Conservation (phyloP, 2,329 filamentous ascomycete species). For the Clarireedia sp. region DNA sequence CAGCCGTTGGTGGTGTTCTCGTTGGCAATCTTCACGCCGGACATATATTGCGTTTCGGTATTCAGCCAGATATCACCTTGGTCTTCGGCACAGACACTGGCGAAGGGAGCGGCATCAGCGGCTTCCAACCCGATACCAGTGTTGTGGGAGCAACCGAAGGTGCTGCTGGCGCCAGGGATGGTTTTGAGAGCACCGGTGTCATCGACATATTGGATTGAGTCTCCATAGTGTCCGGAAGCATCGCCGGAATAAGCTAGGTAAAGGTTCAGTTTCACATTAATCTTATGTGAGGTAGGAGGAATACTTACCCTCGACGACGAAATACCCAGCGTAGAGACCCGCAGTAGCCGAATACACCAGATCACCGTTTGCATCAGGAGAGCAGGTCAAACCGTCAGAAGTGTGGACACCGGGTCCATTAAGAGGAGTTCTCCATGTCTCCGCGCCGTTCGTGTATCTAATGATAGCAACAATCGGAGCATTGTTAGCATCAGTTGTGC, state of each 20-base stretch:
- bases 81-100: conserved; percentile 41
- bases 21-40: conserved; percentile 52
- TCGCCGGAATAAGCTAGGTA: conserved; percentile 40
- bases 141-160: conserved; percentile 57
- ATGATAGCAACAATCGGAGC: conserved; percentile 50
- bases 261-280: not conserved
- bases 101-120: conserved; percentile 41
- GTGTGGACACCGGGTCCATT: conserved; percentile 47
- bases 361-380: conserved; percentile 55
- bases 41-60: conserved; percentile 50
- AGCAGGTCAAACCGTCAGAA: conserved; percentile 34
- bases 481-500: conserved; percentile 38
- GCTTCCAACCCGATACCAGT: conserved; percentile 56
- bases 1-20: conserved; percentile 54
- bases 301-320: conserved; percentile 44
- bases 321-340: conserved; percentile 52
- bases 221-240: conserved; percentile 50
- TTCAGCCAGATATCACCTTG: conserved; percentile 59
- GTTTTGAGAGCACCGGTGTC: conserved; percentile 40
- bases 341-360: conserved; percentile 50
- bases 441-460: conserved; percentile 45
- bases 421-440: conserved; percentile 51
- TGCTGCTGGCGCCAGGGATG: conserved; percentile 41
- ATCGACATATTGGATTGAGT: conserved; percentile 42
- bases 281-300: not conserved